Evolutionary conservation across 768 basidiomycete species (phyloP), one percentile per base, ranked within the genome.

Genomic region (Lactifluus subvellereus): DNA sequence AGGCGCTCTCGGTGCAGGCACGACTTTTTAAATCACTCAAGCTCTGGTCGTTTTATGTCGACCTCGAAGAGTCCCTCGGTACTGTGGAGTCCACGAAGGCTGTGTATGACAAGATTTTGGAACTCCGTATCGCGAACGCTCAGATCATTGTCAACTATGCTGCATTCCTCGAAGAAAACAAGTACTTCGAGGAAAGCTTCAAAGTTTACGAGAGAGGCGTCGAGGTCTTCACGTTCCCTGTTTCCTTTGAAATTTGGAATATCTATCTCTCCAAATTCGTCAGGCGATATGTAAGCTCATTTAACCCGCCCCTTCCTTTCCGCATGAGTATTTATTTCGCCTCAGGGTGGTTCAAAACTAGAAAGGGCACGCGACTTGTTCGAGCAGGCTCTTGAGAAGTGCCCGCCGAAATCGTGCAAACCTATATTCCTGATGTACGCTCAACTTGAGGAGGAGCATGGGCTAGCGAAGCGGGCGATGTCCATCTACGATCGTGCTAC

Each of bases 231-330:
- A 96, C 95, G 9, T 98, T 92, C 80, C 97, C 97, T 0, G 86
- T 98, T 64, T 95, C 94, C 4, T 98, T 98, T 74, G 97, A 99
- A 75, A 87, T 99, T 66, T 98, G 97, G 96, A 98, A 99, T 73
- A 97, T 97, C 57, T 99, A 98, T 74, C 77, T 99, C 20, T 88
- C 92, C 49, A 98, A 98, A 75, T 99, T 99, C 73, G 84, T 95
- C 62, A 94, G 93, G 75, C 90, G 97, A 76, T 98, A 95, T 75
- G 93, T 95, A 69, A 72, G 89, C 81, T 6, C 0, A 37, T 54
- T 62, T 59, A 30, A 40, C 60, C 11, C 32, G 57, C 5, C 6
- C 9, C n/a, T 22, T 9, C n/a, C n/a, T 10, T 45, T 30, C 42
- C 16, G 9, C 38, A 27, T 50, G 50, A 22, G 62, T 49, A 45